phyloP scores from a whole-genome alignment of 768 basidiomycete genomes.

The Tricholoma hemisulphureum region DNA sequence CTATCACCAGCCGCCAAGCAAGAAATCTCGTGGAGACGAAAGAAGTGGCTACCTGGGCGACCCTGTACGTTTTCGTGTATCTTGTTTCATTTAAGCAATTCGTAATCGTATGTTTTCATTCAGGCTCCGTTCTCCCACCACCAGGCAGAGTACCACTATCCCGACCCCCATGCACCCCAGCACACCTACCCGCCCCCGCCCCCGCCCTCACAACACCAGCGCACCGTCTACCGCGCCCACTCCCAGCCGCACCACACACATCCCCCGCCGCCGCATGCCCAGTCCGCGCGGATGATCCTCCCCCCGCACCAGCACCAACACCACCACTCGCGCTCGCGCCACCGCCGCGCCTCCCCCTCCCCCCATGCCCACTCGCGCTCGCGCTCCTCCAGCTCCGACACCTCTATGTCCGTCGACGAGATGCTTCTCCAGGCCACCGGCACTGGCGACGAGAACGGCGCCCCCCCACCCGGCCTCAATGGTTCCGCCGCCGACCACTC shows the following conservation, averaged over 20 bases:
- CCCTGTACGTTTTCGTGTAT: neutral
- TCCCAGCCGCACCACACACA: neutral
- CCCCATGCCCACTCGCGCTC: slow-evolving; percentile 19
- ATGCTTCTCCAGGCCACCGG: slow-evolving; percentile 41
- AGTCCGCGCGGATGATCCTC: slow-evolving; percentile 19
- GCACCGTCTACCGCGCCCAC: neutral
- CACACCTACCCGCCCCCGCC: neutral
- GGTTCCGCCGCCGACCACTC: neutral
- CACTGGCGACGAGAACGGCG: slow-evolving; percentile 14
- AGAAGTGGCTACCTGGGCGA: neutral
- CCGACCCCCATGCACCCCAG: neutral
- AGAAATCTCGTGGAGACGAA: slow-evolving; percentile 37
- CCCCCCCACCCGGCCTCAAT: neutral
- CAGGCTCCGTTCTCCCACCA: neutral
- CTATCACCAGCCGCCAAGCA: slow-evolving; percentile 47
- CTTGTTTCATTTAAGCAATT: neutral
- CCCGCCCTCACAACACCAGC: neutral
- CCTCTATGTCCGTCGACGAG: slow-evolving; percentile 43
- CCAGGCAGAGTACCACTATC: neutral
- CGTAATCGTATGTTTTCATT: no score
- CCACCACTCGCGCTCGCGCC: slow-evolving; percentile 13
- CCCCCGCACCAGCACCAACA: slow-evolving; percentile 10
- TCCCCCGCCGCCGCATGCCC: neutral
- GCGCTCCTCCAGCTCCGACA: slow-evolving; percentile 34
- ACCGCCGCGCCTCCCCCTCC: neutral